These are phyloP conservation scores for Lasiosphaeriaceae sp. DNA, from an alignment of 495 filamentous ascomycete species.

Conservation along the genomic window DNA sequence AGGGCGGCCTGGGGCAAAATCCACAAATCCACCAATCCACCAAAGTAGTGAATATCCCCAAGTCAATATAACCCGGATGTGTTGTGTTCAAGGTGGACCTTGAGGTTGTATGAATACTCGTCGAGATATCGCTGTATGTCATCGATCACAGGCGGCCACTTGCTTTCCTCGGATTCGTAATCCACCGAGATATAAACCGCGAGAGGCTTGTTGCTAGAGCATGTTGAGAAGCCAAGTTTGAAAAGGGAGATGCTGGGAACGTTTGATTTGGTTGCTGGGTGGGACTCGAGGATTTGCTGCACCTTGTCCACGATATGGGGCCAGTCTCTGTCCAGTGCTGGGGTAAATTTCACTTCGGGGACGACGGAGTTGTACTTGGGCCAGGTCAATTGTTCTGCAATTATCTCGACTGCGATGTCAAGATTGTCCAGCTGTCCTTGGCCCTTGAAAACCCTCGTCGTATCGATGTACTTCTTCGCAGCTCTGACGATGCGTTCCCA, in stretches of 20 bases:
- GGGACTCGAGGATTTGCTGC: background rate
- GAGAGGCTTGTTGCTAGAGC: background rate
- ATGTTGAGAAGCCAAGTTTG: background rate
- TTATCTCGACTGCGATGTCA: background rate
- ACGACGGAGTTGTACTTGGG: background rate
- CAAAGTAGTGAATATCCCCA: too few species aligned
- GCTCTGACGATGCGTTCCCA: too few species aligned
- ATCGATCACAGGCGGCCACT: background rate
- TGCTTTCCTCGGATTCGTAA: background rate
- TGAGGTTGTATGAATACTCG: background rate
- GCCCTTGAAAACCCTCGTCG: too few species aligned
- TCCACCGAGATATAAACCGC: background rate
- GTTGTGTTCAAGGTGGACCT: background rate
- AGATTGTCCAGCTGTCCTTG: too few species aligned
- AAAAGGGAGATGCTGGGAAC: background rate
- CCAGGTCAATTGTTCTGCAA: background rate
- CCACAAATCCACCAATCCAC: too few species aligned
- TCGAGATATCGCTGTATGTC: background rate
- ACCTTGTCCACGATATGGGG: background rate
- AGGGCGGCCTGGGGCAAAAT: too few species aligned
- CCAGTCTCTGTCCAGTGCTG: background rate
- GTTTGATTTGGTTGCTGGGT: background rate
- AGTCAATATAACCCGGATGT: too few species aligned
- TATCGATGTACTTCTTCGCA: too few species aligned
- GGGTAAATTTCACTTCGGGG: background rate